Base-by-base conservation (phyloP, 305 asterid genomes). In the Fraxinus sp. region DNA sequence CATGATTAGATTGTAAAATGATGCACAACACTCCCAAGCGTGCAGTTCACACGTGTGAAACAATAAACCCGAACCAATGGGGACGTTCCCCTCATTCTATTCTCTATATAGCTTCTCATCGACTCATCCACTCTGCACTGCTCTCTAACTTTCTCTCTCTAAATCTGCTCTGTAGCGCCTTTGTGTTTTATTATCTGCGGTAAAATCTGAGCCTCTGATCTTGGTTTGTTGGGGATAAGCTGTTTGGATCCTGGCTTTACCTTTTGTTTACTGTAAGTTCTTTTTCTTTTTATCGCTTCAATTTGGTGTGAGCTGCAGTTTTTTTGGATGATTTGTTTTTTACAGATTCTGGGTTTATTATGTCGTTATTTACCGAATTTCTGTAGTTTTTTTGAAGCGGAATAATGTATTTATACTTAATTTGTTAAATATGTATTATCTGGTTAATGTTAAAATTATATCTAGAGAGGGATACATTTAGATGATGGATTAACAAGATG, bases 91-190 rank as follows among this genome's bases (percentile, higher is more conserved):
- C 20, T 68, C 74, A 68, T 68, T 68, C 74, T 11, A 64, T 68
- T 86, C 84, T 84, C 86, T 92, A 92, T 92, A 86, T 90, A 90
- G 89, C 72, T 68, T 11, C 83, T 82, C 72, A 46, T 79, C 78
- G 10, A 83, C 91, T 83, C 87, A 79, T 88, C 89, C 91, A 87
- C 89, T 86, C 85, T 89, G 91, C 89, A 86, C 84, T 89, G 84
- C 84, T 85, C 84, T 89, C 14, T 64, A 3, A 20, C 64, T 36
- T 80, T 73, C 79, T 78, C 83, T 46, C 88, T 68, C 74, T 18
- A 84, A 28, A 26, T 36, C 82, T 74, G 26, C 24, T 78, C 76
- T 37, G 72, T 77, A 77, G 52, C 76, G 32, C 84, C 80, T 85
- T 39, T 84, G 77, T 77, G 59, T 9, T 80, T 85, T 28, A 18